Conservation (phyloP, 1,139 yeast species). For the Blastobotrys capitulatus region DNA sequence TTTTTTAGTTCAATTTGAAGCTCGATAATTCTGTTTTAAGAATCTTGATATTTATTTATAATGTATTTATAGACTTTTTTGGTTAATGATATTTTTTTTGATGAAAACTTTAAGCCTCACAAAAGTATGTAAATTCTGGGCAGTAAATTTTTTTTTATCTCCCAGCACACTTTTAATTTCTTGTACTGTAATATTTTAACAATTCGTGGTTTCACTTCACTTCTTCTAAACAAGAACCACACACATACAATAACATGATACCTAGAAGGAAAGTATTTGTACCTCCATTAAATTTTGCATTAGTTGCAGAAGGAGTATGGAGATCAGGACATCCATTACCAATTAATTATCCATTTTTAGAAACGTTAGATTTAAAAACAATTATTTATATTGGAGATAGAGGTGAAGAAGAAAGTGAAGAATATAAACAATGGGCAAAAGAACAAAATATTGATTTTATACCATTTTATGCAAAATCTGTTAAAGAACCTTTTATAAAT, state of each 20-base stretch:
- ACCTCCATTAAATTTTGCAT: slow-evolving; percentile 87
- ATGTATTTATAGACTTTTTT: neutral
- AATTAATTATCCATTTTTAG: slow-evolving; percentile 70
- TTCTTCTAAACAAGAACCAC: too few species aligned
- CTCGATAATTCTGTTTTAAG: slow-evolving; percentile 39
- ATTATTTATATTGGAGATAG: slow-evolving; percentile 68
- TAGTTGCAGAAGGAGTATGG: slow-evolving; percentile 82
- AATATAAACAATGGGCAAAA: slow-evolving; percentile 62
- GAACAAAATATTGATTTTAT: slow-evolving; percentile 52
- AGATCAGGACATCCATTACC: slow-evolving; percentile 94
- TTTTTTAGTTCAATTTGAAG: slow-evolving; percentile 61
- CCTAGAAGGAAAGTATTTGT: slow-evolving; percentile 43
- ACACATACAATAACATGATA: too few species aligned
- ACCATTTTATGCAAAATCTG: slow-evolving; percentile 60
- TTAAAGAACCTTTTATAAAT: slow-evolving; percentile 67
- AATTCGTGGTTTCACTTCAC: too few species aligned
- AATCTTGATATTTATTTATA: neutral
- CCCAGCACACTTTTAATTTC: too few species aligned
- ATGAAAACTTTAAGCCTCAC: too few species aligned
- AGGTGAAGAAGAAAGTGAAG: slow-evolving; percentile 50
- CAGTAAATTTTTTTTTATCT: too few species aligned
- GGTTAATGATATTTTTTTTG: neutral
- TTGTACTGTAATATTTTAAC: too few species aligned
- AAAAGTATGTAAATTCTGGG: too few species aligned
- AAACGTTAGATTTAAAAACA: slow-evolving; percentile 64